These are phyloP conservation scores for Gracilaria domingensis DNA, from an alignment of 23 red algal species.

Conservation along the genomic window DNA sequence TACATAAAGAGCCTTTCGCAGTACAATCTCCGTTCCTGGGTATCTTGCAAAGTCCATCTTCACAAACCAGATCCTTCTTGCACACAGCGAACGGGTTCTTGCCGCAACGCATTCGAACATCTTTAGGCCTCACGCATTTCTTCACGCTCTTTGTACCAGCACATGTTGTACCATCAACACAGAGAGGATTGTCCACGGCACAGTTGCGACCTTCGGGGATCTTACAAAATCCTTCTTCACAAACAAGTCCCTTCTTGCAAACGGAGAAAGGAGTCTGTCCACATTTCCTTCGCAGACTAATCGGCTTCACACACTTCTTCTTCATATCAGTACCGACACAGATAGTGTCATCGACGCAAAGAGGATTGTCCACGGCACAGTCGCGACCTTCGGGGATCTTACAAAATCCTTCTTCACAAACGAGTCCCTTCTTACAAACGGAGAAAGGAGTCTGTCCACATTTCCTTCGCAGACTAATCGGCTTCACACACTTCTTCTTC, in stretches of 20 bases:
- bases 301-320: constrained; percentile 24
- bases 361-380: background rate
- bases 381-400: background rate
- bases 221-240: constrained; percentile 43
- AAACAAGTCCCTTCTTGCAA: constrained; percentile 4
- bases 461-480: background rate
- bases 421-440: background rate
- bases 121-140: constrained; percentile 45
- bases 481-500: constrained; percentile 39
- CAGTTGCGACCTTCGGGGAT: background rate
- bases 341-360: background rate
- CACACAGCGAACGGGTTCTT: constrained; percentile 47
- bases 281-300: background rate
- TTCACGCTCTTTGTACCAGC: too few relatives aligned
- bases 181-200: background rate
- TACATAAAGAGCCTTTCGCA: background rate
- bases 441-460: constrained; percentile 18
- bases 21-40: background rate
- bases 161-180: constrained; percentile 4
- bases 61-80: constrained; percentile 28
- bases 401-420: constrained; percentile 26
- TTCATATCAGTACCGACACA: constrained; percentile 19
- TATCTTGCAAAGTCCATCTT: constrained; percentile 16
- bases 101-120: constrained; percentile 11
- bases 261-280: constrained; percentile 27